phyloP scores from a whole-genome alignment of 2,329 filamentous ascomycete species.

The Arthrobotrys sinensis region DNA sequence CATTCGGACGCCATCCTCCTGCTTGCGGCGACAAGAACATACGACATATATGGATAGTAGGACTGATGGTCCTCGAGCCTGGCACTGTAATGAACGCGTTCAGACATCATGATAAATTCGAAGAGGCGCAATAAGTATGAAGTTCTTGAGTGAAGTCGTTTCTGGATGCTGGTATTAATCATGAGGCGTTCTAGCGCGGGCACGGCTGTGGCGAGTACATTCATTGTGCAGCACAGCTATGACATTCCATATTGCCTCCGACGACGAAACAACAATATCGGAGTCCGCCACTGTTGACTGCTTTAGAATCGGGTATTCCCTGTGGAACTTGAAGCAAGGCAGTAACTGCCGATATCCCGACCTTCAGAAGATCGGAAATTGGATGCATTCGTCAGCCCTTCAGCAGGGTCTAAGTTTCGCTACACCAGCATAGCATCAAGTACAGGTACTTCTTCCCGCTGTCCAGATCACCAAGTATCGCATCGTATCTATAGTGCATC shows the following conservation, averaged over 20 bases:
- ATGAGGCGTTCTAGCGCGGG: too few relatives aligned
- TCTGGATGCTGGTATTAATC: too few relatives aligned
- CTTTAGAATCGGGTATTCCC: slow-evolving; percentile 5
- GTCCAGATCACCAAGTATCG: slow-evolving; percentile 16
- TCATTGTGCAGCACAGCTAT: not conserved
- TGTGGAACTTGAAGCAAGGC: slow-evolving; percentile 4
- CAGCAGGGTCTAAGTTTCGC: slow-evolving; percentile 10
- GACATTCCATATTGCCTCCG: not conserved
- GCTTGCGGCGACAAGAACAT: slow-evolving; percentile 2
- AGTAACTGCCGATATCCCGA: slow-evolving; percentile 19
- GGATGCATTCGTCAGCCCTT: slow-evolving; percentile 21
- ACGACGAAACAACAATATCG: not conserved
- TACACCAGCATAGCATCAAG: slow-evolving; percentile 14
- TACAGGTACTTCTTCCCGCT: slow-evolving; percentile 19
- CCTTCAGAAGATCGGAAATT: slow-evolving; percentile 14
- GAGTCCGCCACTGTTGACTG: slow-evolving; percentile 5
- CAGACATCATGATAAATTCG: not conserved
- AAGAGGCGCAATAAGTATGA: not conserved
- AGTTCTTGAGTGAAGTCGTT: too few relatives aligned
- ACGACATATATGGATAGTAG: not conserved
- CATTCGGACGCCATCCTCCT: slow-evolving; percentile 14
- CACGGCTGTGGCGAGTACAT: not conserved
- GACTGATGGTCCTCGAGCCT: not conserved
- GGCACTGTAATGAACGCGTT: not conserved
- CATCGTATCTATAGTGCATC: slow-evolving; percentile 26